phyloP scores from a whole-genome alignment of 2,329 filamentous ascomycete species.

The Botrytis tulipae region DNA sequence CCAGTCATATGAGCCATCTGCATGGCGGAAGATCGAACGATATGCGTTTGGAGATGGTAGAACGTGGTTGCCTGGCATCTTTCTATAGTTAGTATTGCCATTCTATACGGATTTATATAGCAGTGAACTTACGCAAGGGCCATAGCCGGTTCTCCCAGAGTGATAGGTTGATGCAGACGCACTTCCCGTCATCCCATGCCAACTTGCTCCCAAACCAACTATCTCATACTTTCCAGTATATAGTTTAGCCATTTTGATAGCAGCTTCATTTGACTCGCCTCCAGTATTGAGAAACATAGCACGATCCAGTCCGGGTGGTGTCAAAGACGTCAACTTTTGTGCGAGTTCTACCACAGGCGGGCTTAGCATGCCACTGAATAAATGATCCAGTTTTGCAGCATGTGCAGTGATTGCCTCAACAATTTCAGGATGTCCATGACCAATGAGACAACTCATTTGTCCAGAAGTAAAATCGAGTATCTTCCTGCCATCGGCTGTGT shows the following conservation, averaged over 20 bases:
- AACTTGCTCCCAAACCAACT: slow-evolving; percentile 57
- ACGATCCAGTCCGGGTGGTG: slow-evolving; percentile 51
- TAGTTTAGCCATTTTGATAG: slow-evolving; percentile 62
- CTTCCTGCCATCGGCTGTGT: slow-evolving; percentile 43
- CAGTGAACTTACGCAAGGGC: slow-evolving; percentile 37
- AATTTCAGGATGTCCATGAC: slow-evolving; percentile 58
- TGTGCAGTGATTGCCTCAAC: slow-evolving; percentile 51
- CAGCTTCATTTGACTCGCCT: slow-evolving; percentile 58
- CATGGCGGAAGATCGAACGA: slow-evolving; percentile 57
- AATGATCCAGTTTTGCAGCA: slow-evolving; percentile 54
- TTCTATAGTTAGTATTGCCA: background rate
- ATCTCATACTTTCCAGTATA: slow-evolving; percentile 66
- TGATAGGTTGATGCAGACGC: slow-evolving; percentile 54
- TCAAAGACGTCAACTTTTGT: slow-evolving; percentile 48
- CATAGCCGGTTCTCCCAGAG: slow-evolving; percentile 48
- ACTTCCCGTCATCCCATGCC: slow-evolving; percentile 59
- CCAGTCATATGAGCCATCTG: slow-evolving; percentile 64
- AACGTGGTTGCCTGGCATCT: slow-evolving; percentile 55
- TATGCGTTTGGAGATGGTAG: slow-evolving; percentile 61
- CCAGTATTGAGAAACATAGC: slow-evolving; percentile 59
- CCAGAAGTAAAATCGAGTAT: slow-evolving; percentile 60
- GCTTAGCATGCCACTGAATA: slow-evolving; percentile 58
- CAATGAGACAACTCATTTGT: slow-evolving; percentile 59
- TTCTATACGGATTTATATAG: background rate
- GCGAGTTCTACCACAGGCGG: slow-evolving; percentile 56